Evolutionary conservation across 202 grass and related monocot species (phyloP).

Genomic region (Eragrostis tef): DNA sequence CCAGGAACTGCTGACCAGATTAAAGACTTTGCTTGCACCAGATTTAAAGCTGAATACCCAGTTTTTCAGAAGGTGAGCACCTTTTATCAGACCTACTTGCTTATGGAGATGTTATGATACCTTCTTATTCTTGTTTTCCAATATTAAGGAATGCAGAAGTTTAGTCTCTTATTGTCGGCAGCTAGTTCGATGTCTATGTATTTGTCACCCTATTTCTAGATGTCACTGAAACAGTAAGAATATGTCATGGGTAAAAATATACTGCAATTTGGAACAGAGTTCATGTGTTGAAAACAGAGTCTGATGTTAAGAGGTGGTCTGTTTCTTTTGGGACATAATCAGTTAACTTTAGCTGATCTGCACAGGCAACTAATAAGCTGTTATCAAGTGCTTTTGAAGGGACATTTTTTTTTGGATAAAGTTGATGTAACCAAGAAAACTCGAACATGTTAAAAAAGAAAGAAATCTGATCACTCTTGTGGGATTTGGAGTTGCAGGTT

Average conservation of each 20-base stretch:
- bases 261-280: slow-evolving; percentile 24
- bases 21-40: slow-evolving; percentile 86
- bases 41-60: slow-evolving; percentile 90
- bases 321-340: background rate
- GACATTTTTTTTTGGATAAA: background rate
- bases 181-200: background rate
- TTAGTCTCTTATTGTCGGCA: background rate
- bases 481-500: slow-evolving; percentile 48
- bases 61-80: slow-evolving; percentile 84
- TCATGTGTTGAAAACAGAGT: slow-evolving; percentile 21
- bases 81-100: slow-evolving; percentile 8
- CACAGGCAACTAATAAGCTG: background rate
- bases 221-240: background rate
- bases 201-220: background rate
- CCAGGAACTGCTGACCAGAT: slow-evolving; percentile 67
- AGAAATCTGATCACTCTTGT: background rate
- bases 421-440: slow-evolving; percentile 9
- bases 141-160: background rate
- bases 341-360: slow-evolving; percentile 4
- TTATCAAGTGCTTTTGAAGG: background rate
- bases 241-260: background rate
- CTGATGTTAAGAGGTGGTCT: background rate
- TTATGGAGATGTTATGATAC: slow-evolving; percentile 11
- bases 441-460: background rate
- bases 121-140: background rate